These are phyloP conservation scores for Debaryomycetaceae sp. DNA, from an alignment of 1,139 yeast genomes.

Conservation along the genomic window DNA sequence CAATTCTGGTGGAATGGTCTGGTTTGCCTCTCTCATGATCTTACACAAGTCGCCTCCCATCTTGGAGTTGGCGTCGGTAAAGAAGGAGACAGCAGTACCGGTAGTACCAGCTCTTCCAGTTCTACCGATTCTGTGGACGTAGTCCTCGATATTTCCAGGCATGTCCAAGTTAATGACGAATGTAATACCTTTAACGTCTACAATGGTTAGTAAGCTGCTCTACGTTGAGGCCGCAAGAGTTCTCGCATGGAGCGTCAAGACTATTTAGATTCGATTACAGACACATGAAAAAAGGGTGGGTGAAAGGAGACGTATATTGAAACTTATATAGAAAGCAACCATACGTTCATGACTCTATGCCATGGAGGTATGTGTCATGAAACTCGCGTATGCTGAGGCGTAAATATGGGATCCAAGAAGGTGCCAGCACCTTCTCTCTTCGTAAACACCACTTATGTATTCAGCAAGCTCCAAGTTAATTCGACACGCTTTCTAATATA, in stretches of 20 bases:
- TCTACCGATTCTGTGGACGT: conserved; percentile 95
- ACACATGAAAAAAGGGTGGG: conserved; percentile 7
- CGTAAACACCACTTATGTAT: conserved; percentile 1
- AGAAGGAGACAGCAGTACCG: conserved; percentile 94
- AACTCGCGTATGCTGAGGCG: neutral
- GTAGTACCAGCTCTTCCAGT: conserved; percentile 98
- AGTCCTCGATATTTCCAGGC: conserved; percentile 98
- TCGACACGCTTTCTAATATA: conserved; percentile 7
- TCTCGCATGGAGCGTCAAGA: neutral
- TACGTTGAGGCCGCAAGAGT: neutral
- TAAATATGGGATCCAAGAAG: neutral
- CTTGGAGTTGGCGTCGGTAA: conserved; percentile 82
- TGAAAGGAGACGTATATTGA: conserved; percentile 6
- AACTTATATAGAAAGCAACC: conserved; percentile 10
- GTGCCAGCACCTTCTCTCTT: neutral
- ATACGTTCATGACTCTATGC: conserved; percentile 1
- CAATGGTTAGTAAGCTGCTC: conserved; percentile 5
- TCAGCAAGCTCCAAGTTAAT: conserved; percentile 5
- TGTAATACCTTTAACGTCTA: conserved; percentile 96
- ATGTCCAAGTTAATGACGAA: conserved; percentile 92
- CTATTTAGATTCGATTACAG: neutral
- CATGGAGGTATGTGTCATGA: neutral
- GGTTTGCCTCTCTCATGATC: conserved; percentile 94
- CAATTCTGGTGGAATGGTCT: conserved; percentile 70
- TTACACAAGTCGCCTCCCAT: conserved; percentile 89